phyloP scores from a whole-genome alignment of 2,329 filamentous ascomycete species.

The Fusarium fujikuroi region DNA sequence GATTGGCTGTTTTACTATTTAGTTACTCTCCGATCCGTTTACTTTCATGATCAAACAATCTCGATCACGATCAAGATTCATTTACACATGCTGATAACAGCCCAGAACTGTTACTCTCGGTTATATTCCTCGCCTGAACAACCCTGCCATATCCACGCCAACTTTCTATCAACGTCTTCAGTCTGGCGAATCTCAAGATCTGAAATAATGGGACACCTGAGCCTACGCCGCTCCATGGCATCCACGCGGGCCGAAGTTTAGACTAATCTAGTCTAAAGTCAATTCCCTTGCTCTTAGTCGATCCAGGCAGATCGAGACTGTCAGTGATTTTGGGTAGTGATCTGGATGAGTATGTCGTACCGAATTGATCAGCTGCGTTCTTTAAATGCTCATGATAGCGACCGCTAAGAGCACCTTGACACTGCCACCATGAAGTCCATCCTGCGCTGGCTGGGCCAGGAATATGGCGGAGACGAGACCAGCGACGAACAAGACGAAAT shows the following conservation, averaged over 20 bases:
- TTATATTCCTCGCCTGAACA: background rate
- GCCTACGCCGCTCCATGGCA: background rate
- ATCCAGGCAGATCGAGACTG: background rate
- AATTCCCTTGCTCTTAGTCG: background rate
- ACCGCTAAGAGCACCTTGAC: constrained; percentile 42
- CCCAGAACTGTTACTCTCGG: background rate
- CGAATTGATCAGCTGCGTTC: constrained; percentile 39
- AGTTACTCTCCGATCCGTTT: background rate
- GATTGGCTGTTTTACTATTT: background rate
- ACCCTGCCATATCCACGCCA: background rate
- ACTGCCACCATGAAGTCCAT: constrained; percentile 48
- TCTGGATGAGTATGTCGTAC: constrained; percentile 6
- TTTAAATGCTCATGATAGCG: constrained; percentile 45
- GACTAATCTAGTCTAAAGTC: background rate
- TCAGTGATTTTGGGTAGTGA: background rate
- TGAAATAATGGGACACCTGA: background rate
- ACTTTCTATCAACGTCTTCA: background rate
- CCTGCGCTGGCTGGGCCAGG: constrained; percentile 41
- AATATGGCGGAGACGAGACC: constrained; percentile 45
- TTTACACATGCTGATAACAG: background rate
- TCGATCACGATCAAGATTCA: background rate
- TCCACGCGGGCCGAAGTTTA: background rate
- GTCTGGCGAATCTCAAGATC: background rate
- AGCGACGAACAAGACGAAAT: constrained; percentile 26
- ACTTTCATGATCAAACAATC: background rate